phyloP scores from a whole-genome alignment of 495 filamentous ascomycete genomes.

The Physcia stellaris region DNA sequence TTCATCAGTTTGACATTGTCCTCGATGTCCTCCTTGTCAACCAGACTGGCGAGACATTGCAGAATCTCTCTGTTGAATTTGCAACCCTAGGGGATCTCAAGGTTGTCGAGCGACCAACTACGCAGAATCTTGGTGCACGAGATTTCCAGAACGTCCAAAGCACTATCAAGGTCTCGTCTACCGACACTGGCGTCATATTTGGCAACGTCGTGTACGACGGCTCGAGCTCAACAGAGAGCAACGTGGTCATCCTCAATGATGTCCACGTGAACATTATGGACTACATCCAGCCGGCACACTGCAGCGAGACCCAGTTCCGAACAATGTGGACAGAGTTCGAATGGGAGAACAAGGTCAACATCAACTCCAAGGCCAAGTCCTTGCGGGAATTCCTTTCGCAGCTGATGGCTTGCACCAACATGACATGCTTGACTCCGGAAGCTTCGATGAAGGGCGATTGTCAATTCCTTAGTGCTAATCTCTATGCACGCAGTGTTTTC shows the following conservation, averaged over 20 bases:
- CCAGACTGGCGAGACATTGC: conserved; percentile 90
- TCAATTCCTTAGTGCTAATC: conserved; percentile 91
- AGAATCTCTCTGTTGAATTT: conserved; percentile 96
- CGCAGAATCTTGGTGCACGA: conserved; percentile 85
- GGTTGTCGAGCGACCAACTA: conserved; percentile 91
- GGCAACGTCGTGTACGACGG: conserved; percentile 98
- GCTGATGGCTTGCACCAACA: conserved; percentile 95
- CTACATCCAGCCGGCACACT: conserved; percentile 95
- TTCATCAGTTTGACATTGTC: conserved; percentile 98
- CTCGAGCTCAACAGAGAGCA: conserved; percentile 84
- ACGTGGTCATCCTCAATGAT: conserved; percentile 97
- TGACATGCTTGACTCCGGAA: conserved; percentile 95
- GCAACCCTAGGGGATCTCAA: conserved; percentile 96
- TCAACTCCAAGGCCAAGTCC: conserved; percentile 89
- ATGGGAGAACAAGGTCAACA: conserved; percentile 99
- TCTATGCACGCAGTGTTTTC: conserved; percentile 96
- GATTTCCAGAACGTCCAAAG: conserved; percentile 97
- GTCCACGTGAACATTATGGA: conserved; percentile 99
- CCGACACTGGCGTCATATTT: conserved; percentile 98
- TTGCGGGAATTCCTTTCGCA: conserved; percentile 87
- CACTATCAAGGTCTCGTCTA: conserved; percentile 98
- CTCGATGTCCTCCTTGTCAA: conserved; percentile 96
- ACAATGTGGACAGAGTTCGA: conserved; percentile 99
- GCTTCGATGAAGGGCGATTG: conserved; percentile 95
- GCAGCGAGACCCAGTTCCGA: conserved; percentile 95